Percentiles rank a stretch among this genome's conserved stretches.
phyloP scores from a whole-genome alignment of 208 protist genomes.

The Wallacemonas sp. region DNA sequence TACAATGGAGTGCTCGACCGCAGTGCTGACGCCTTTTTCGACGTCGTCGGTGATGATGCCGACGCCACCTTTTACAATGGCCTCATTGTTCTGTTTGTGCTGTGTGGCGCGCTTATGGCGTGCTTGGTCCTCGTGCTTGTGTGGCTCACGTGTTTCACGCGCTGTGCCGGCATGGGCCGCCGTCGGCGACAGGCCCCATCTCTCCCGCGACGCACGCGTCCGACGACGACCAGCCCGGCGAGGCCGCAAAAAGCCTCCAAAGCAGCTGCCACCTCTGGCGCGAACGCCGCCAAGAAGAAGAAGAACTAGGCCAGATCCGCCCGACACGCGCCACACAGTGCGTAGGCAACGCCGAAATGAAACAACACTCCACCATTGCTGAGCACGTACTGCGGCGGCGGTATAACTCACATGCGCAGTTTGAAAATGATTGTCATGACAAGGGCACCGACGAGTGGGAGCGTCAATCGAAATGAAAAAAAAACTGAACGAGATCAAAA shows the following conservation, averaged over 20 bases:
- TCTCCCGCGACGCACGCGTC: background rate
- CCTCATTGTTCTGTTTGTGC: constrained; percentile 29
- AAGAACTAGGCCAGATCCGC: too few species aligned
- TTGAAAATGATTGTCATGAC: too few species aligned
- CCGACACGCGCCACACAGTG: too few species aligned
- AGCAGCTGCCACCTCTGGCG: too few species aligned
- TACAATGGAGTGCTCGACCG: constrained; percentile 25
- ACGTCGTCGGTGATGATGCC: constrained; percentile 20
- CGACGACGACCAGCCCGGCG: background rate
- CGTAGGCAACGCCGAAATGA: too few species aligned
- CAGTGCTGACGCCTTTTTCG: constrained; percentile 20
- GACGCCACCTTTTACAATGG: constrained; percentile 51
- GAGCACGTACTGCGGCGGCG: too few species aligned
- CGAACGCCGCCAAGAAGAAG: too few species aligned
- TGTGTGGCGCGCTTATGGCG: constrained; percentile 23
- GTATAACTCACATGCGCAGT: too few species aligned
- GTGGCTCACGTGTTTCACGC: constrained; percentile 10
- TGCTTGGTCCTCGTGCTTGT: background rate
- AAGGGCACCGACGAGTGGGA: too few species aligned
- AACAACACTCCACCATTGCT: too few species aligned
- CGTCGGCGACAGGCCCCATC: background rate
- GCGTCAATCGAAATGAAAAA: too few species aligned
- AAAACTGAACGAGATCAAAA: too few species aligned
- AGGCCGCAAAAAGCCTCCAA: background rate
- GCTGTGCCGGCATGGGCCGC: constrained; percentile 11